phyloP scores from a whole-genome alignment of 1,284 basidiomycete genomes.

The Naganishia cerealis region DNA sequence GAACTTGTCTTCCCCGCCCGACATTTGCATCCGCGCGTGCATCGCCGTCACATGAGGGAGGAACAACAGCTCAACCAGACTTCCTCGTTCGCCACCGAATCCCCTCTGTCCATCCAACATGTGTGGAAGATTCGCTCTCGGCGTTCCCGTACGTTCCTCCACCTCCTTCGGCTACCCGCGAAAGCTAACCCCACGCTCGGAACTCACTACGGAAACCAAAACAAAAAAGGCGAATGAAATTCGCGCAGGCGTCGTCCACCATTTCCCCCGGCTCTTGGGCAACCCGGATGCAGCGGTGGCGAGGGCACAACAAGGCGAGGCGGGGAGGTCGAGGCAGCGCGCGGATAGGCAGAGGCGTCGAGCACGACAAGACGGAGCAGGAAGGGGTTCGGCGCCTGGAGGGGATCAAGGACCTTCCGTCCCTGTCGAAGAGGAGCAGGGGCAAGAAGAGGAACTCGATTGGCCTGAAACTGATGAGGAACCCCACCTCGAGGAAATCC shows the following conservation, averaged over 20 bases:
- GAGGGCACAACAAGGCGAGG: conserved; percentile 45
- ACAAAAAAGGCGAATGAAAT: conserved; percentile 67
- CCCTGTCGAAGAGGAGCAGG: too few relatives aligned
- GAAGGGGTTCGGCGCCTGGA: background rate
- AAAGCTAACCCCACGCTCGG: too few relatives aligned
- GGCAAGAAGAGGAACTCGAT: conserved; percentile 22
- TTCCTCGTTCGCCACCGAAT: background rate
- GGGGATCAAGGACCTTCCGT: too few relatives aligned
- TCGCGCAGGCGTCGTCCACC: conserved; percentile 27
- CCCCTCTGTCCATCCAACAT: conserved; percentile 47
- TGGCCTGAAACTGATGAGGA: conserved; percentile 19
- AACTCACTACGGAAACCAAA: too few relatives aligned
- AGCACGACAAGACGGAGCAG: background rate
- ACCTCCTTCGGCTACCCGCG: too few relatives aligned
- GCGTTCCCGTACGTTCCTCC: conserved; percentile 59
- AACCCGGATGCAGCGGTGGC: conserved; percentile 4
- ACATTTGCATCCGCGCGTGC: conserved; percentile 10
- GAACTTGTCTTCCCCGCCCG: background rate
- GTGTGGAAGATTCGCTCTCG: conserved; percentile 67
- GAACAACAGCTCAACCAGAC: too few relatives aligned
- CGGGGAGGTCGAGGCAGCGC: conserved; percentile 33
- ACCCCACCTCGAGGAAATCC: conserved; percentile 35
- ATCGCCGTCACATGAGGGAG: conserved; percentile 26
- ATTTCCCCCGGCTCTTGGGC: conserved; percentile 41
- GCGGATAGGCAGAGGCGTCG: conserved; percentile 16